Conservation (phyloP, 2,329 filamentous ascomycete species). For the Mycosphaerella sp. region DNA sequence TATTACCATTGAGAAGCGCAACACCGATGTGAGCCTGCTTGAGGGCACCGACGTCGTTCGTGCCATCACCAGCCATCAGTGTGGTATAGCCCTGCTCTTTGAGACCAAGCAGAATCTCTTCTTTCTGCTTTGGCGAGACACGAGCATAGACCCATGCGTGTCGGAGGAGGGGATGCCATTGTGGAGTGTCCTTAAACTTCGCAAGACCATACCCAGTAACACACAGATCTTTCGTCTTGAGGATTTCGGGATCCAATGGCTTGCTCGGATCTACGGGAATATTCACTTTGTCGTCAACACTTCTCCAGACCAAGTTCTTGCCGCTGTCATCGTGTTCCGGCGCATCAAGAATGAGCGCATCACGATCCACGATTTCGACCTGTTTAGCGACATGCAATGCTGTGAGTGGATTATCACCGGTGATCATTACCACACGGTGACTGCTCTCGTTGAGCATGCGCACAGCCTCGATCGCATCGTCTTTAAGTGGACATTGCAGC, state of each 20-base stretch:
- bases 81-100: constrained; percentile 98
- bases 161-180: constrained; percentile 70
- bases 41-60: constrained; percentile 93
- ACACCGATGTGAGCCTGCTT: constrained; percentile 98
- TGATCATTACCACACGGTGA: constrained; percentile 98
- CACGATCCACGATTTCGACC: constrained; percentile 95
- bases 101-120: constrained; percentile 92
- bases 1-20: constrained; percentile 88
- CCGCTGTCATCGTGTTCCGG: constrained; percentile 82
- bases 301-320: constrained; percentile 84
- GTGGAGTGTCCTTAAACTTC: constrained; percentile 77
- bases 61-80: constrained; percentile 97
- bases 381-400: constrained; percentile 91
- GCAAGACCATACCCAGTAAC: constrained; percentile 89
- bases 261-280: constrained; percentile 80
- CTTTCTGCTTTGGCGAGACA: constrained; percentile 97
- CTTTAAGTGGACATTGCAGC: constrained; percentile 90
- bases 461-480: constrained; percentile 88
- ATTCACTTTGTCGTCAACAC: constrained; percentile 80
- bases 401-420: constrained; percentile 93
- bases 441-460: constrained; percentile 98
- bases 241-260: constrained; percentile 71
- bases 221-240: constrained; percentile 84
- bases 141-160: constrained; percentile 97
- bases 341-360: constrained; percentile 89